Percentiles rank a stretch among this genome's conserved stretches.
Evolutionary conservation across 2,329 filamentous ascomycete species (phyloP).

Genomic region (Ophiostoma novo-ulmi): DNA sequence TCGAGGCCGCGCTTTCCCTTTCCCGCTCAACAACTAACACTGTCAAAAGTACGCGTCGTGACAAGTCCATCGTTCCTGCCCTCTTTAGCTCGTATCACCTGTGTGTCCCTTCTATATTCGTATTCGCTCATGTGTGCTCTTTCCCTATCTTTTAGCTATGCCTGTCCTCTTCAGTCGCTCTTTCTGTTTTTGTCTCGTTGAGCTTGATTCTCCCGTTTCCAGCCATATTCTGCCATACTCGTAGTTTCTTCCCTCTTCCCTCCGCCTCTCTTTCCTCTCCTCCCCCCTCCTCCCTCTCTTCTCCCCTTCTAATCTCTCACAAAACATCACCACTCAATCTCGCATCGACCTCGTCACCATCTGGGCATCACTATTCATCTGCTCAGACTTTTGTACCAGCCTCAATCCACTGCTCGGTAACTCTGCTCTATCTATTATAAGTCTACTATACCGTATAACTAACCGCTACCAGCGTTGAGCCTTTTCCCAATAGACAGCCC

Average conservation of each 20-base stretch:
- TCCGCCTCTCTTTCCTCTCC: neutral
- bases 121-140: constrained; percentile 10
- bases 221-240: neutral
- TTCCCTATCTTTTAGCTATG: neutral
- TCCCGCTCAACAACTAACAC: neutral
- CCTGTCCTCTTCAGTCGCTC: neutral
- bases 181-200: constrained; percentile 1
- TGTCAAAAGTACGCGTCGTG: neutral
- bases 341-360: neutral
- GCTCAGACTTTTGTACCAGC: neutral
- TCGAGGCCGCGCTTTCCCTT: neutral
- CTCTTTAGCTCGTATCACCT: neutral
- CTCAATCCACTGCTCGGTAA: neutral
- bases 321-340: neutral
- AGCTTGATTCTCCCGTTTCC: constrained; percentile 1
- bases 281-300: neutral
- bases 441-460: neutral
- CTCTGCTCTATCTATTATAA: neutral
- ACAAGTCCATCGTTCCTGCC: neutral
- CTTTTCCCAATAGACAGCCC: neutral
- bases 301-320: neutral
- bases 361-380: neutral
- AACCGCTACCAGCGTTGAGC: too few species aligned
- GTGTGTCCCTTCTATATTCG: constrained; percentile 2
- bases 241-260: neutral